Evolutionary conservation across 140 eudicot genomes (phyloP).

Genomic region (Flaveria floridana): DNA sequence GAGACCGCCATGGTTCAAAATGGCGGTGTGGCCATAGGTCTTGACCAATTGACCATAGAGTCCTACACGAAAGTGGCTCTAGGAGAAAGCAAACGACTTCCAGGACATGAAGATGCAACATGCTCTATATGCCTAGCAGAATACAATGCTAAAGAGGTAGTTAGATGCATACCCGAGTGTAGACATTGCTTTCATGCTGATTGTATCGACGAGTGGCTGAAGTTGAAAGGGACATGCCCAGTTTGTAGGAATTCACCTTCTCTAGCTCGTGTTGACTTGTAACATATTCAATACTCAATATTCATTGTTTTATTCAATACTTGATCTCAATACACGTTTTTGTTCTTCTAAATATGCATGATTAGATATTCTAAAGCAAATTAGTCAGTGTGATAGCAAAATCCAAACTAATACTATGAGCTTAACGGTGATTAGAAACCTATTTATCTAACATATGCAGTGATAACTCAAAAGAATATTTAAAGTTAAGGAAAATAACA

Average conservation of each 20-base stretch:
- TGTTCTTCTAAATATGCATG: background rate
- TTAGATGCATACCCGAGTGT: slow-evolving; percentile 79
- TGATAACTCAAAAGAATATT: no score
- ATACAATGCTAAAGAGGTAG: slow-evolving; percentile 53
- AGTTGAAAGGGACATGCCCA: slow-evolving; percentile 69
- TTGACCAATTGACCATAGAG: slow-evolving; percentile 69
- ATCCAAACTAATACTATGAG: background rate
- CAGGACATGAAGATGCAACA: slow-evolving; percentile 60
- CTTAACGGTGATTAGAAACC: background rate
- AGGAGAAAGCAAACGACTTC: slow-evolving; percentile 77
- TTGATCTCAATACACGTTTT: background rate
- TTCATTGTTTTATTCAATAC: slow-evolving; percentile 18
- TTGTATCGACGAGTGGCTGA: slow-evolving; percentile 82
- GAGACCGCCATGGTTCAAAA: slow-evolving; percentile 25
- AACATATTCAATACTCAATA: slow-evolving; percentile 9
- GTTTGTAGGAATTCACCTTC: slow-evolving; percentile 78
- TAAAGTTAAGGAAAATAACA: no score
- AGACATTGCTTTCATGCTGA: slow-evolving; percentile 84
- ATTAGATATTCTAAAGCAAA: background rate
- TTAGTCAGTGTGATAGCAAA: slow-evolving; percentile 13
- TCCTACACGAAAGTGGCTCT: slow-evolving; percentile 67
- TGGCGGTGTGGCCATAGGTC: slow-evolving; percentile 40
- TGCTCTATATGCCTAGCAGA: slow-evolving; percentile 82
- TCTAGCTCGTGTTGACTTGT: slow-evolving; percentile 37
- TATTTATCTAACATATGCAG: no score